A percentile compares a stretch with the other conserved stretches of the same genome.
Evolutionary conservation across 176 grass and related monocot genomes (phyloP).

Genomic region (Puccinellia tenuiflora): DNA sequence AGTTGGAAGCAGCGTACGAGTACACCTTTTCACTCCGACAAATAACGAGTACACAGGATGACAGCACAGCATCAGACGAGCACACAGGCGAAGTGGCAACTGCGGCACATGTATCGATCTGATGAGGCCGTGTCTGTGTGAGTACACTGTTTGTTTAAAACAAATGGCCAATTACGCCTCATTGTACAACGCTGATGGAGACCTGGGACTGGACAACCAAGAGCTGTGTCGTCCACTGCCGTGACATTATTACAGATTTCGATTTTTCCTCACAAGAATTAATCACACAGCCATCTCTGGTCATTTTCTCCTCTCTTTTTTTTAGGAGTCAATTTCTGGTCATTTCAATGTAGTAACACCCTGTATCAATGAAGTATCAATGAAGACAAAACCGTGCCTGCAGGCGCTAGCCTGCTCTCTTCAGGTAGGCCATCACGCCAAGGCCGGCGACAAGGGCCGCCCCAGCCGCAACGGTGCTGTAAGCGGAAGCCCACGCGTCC

Average conservation of each 20-base stretch:
- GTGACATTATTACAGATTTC: conserved; percentile 39
- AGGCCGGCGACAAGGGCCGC: conserved; percentile 84
- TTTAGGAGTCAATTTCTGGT: background rate
- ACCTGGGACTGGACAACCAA: background rate
- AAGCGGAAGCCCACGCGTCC: conserved; percentile 80
- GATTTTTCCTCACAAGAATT: conserved; percentile 28
- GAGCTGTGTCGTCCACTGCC: conserved; percentile 4
- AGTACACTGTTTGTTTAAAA: background rate
- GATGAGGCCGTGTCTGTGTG: background rate
- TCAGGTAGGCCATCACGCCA: conserved; percentile 93
- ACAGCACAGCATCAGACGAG: background rate
- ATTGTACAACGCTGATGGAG: background rate
- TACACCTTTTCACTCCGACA: background rate
- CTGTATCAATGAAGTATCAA: conserved; percentile 26
- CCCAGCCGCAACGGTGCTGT: conserved; percentile 68
- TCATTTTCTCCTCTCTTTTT: background rate
- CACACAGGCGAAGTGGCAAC: background rate
- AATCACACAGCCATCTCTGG: conserved; percentile 20
- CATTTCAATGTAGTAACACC: background rate
- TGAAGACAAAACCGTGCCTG: background rate
- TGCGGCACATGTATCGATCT: background rate
- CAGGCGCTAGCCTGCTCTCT: conserved; percentile 39
- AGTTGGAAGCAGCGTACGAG: no score
- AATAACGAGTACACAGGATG: background rate
- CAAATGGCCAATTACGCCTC: background rate